Evolutionary conservation across 73 alveolate species (phyloP).

Genomic region (Durusdinium trenchii): DNA sequence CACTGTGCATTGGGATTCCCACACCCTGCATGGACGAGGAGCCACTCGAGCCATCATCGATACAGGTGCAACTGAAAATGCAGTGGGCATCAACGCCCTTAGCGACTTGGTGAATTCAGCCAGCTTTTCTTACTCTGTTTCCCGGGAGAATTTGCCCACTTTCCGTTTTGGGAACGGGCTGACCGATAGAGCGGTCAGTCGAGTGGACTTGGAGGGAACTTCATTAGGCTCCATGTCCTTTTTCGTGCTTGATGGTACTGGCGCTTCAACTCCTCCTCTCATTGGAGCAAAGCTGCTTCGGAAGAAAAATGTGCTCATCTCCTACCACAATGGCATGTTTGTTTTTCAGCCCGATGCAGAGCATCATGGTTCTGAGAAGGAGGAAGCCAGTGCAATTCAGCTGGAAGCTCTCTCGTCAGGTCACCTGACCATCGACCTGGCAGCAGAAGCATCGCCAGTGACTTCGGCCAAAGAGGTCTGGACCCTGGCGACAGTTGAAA

Average conservation of each 20-base stretch:
- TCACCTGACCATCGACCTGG: background rate
- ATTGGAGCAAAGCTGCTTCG: background rate
- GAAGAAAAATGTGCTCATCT: background rate
- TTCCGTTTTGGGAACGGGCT: too few relatives aligned
- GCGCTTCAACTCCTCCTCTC: background rate
- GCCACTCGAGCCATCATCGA: too few relatives aligned
- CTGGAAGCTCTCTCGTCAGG: background rate
- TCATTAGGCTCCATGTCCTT: background rate
- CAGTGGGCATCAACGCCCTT: too few relatives aligned
- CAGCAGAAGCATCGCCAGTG: background rate
- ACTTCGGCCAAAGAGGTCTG: background rate
- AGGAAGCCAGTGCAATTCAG: background rate
- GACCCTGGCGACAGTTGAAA: background rate
- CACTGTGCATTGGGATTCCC: too few relatives aligned
- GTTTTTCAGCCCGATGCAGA: too few relatives aligned
- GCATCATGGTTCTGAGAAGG: background rate
- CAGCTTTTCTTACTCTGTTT: too few relatives aligned
- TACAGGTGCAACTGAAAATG: too few relatives aligned
- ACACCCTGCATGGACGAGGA: too few relatives aligned
- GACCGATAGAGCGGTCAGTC: too few relatives aligned
- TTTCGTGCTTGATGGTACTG: background rate
- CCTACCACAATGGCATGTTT: background rate
- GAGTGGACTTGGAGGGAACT: too few relatives aligned
- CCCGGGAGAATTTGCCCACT: too few relatives aligned
- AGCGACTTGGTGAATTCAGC: too few relatives aligned